Conservation (phyloP, 441 rosid genomes). For the Erodium trifolium region DNA sequence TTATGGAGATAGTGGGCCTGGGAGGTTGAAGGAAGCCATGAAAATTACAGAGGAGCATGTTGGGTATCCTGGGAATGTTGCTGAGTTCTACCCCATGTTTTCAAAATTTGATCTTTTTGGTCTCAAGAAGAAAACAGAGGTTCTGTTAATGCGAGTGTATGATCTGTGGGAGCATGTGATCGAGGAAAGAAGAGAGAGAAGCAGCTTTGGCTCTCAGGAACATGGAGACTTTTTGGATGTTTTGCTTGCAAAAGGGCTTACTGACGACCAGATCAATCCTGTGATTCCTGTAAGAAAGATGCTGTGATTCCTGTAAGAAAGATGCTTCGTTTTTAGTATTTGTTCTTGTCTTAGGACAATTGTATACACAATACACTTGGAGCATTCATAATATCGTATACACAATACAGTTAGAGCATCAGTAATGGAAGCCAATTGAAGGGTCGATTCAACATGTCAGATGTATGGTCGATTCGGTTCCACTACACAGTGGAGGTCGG, state of each 20-base stretch:
- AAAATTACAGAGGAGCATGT: background rate
- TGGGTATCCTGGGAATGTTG: background rate
- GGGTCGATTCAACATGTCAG: too few relatives aligned
- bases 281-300: slow-evolving; percentile 7
- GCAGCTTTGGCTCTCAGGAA: background rate
- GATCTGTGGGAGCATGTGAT: background rate
- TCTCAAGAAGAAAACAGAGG: background rate
- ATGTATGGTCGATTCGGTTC: too few relatives aligned
- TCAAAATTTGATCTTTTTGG: background rate
- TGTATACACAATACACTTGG: too few relatives aligned
- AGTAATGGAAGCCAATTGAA: too few relatives aligned
- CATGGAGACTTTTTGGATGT: slow-evolving; percentile 27
- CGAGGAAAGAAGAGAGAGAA: background rate
- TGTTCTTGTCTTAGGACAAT: background rate
- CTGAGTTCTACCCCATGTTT: background rate
- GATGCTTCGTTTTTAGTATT: background rate
- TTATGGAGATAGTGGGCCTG: background rate
- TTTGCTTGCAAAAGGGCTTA: slow-evolving; percentile 24
- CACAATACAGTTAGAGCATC: too few relatives aligned
- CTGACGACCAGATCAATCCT: slow-evolving; percentile 26
- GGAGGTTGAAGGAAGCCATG: background rate
- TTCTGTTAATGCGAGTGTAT: background rate
- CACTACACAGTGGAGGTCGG: too few relatives aligned
- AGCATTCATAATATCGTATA: too few relatives aligned
- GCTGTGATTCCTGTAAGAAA: slow-evolving; percentile 10